Evolutionary conservation across 345 rosid species (phyloP).

Genomic region (Raphanus raphanistrum): DNA sequence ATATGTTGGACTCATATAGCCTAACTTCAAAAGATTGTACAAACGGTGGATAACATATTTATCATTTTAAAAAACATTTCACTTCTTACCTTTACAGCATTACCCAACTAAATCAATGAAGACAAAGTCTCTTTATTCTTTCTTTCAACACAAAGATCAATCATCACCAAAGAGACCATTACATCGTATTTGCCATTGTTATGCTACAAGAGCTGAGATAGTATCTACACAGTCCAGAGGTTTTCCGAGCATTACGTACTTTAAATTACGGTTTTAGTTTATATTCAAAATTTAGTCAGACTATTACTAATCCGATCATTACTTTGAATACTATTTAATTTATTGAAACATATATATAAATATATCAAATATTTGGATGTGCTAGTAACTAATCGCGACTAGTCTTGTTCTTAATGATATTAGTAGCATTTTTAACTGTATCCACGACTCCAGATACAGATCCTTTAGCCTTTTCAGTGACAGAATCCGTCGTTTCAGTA

Average conservation of each 20-base stretch:
- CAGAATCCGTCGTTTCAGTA: conserved; percentile 31
- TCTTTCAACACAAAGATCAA: conserved; percentile 7
- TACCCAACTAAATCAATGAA: conserved; percentile 20
- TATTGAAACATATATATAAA: conserved; percentile 9
- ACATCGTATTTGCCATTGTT: conserved; percentile 8
- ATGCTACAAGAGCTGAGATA: conserved; percentile 14
- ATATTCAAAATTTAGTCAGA: not conserved
- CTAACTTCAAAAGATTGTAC: not conserved
- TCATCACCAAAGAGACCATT: conserved; percentile 11
- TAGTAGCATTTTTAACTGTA: conserved; percentile 30
- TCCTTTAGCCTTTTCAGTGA: conserved; percentile 42
- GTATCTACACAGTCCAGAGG: not conserved
- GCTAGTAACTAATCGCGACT: conserved; percentile 9
- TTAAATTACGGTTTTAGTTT: not conserved
- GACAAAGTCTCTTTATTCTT: conserved; percentile 4
- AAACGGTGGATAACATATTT: not conserved
- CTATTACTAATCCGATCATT: not conserved
- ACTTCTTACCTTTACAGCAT: conserved; percentile 8
- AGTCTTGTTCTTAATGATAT: conserved; percentile 39
- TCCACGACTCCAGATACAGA: conserved; percentile 39
- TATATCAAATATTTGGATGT: not conserved
- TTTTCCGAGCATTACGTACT: not conserved
- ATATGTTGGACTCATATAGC: not conserved
- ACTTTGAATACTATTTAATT: not conserved
- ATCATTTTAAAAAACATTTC: not conserved